Base-by-base conservation (phyloP, 495 filamentous ascomycete genomes). In the Eremomyces bilateralis region DNA sequence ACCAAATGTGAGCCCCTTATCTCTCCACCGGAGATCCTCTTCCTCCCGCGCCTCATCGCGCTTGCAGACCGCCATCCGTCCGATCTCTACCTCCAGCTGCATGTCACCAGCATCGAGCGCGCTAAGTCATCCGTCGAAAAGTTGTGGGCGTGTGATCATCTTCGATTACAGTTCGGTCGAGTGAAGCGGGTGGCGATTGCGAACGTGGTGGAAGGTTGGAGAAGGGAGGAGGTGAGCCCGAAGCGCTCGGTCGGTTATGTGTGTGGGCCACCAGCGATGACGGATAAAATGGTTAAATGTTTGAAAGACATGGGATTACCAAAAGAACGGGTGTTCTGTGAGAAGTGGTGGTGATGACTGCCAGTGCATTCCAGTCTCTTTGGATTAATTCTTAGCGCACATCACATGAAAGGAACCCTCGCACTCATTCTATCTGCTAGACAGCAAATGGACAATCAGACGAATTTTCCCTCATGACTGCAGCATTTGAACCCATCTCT, bases 281-380 rank as follows among this genome's bases (percentile, higher is more conserved):
- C 77, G 2, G 81, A 90, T 53, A 64, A 73, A 36, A 64, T 82
- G 41, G 77, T 84, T 0, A 58, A 58, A n/a, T 53, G 56, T 12
- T 48, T 71, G 1, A 43, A 50, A 2, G 42, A 39, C 1, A 58
- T 67, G 13, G 69, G 63, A 3, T 65, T 77, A 50, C 54, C 59
- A 11, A 31, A 52, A 21, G 51, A 65, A 20, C 59, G 65, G 15
- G 73, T 90, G 0, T 52, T 83, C 22, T 85, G 63, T 45, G 82
- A 92, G 54, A 85, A 79, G 43, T 92, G 81, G 82, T 92, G 82
- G 82, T 88, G n/a, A n/a, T n/a, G n/a, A n/a, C n/a, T n/a, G n/a
- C n/a, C n/a, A n/a, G n/a, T n/a, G n/a, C n/a, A n/a, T n/a, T n/a
- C n/a, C n/a, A n/a, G n/a, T n/a, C n/a, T n/a, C n/a, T n/a, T n/a